Evolutionary conservation across 1,284 basidiomycete genomes (phyloP).

Genomic region (Athelia sp.): DNA sequence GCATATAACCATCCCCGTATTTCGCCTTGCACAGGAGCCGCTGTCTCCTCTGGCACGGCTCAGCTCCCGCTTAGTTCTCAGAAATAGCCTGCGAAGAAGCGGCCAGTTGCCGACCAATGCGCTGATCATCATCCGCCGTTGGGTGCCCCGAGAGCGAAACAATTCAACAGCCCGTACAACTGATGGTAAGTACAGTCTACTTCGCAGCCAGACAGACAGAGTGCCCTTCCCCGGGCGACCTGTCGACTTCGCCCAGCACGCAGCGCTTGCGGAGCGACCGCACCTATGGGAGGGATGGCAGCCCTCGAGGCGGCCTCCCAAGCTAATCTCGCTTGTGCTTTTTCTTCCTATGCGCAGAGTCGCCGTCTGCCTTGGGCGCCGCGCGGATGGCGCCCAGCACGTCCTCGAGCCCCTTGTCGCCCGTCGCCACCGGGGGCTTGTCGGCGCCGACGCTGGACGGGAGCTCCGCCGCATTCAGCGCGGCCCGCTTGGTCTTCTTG

Average conservation of each 20-base stretch:
- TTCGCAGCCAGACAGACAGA: not conserved
- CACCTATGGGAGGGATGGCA: too few relatives aligned
- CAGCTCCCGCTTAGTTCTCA: too few relatives aligned
- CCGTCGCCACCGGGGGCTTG: not conserved
- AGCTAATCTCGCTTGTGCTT: not conserved
- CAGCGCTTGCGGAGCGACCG: not conserved
- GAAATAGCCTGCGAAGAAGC: too few relatives aligned
- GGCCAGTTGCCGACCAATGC: too few relatives aligned
- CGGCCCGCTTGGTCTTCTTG: slow-evolving; percentile 52
- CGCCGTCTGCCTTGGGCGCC: slow-evolving; percentile 30
- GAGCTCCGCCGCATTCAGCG: slow-evolving; percentile 19
- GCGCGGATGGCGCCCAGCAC: slow-evolving; percentile 40
- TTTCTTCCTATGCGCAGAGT: not conserved
- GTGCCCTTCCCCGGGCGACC: not conserved
- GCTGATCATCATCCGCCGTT: too few relatives aligned
- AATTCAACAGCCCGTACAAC: too few relatives aligned
- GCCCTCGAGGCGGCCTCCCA: too few relatives aligned
- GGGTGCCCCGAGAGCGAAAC: too few relatives aligned
- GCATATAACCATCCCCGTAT: too few relatives aligned
- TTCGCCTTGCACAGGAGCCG: too few relatives aligned
- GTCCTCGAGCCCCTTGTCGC: slow-evolving; percentile 28
- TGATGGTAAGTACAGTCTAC: not conserved
- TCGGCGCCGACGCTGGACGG: not conserved
- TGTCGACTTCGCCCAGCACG: not conserved
- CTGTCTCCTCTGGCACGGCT: too few relatives aligned